These are phyloP conservation scores for Achaetomium macrosporum DNA, from an alignment of 2,329 filamentous ascomycete genomes.

Conservation along the genomic window DNA sequence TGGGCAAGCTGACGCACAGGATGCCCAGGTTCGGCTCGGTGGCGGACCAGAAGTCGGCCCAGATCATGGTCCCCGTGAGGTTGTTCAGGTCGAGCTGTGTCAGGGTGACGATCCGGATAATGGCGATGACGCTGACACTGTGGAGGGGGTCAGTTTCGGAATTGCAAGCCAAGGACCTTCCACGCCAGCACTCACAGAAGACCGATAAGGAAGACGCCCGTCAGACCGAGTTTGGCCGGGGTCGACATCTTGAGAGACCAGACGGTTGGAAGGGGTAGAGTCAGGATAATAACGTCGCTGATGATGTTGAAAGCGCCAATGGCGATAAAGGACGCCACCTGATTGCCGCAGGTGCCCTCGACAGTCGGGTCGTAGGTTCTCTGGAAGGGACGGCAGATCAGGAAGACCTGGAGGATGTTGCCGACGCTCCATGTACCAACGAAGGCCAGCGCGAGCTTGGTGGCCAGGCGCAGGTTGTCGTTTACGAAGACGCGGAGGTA, in stretches of 20 bases:
- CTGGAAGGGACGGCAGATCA: constrained; percentile 28
- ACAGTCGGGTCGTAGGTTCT: constrained; percentile 21
- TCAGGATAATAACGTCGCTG: constrained; percentile 35
- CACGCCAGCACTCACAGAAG: constrained; percentile 28
- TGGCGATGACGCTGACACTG: constrained; percentile 33
- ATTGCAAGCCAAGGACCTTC: too few relatives aligned
- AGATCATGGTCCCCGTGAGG: constrained; percentile 36
- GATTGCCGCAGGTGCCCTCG: constrained; percentile 29
- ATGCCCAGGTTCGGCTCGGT: constrained; percentile 38
- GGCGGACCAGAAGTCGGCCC: constrained; percentile 35
- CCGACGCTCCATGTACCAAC: constrained; percentile 25
- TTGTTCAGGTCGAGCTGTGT: constrained; percentile 33
- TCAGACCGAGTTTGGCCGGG: constrained; percentile 34
- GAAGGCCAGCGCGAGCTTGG: constrained; percentile 26
- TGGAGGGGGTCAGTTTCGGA: constrained; percentile 12
- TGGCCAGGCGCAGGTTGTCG: constrained; percentile 27
- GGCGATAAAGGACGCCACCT: constrained; percentile 33
- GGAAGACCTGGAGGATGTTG: constrained; percentile 26
- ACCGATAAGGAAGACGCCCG: constrained; percentile 32
- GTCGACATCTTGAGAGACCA: constrained; percentile 34
- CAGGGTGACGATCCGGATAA: constrained; percentile 36
- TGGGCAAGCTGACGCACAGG: constrained; percentile 38
- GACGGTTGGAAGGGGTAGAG: constrained; percentile 33
- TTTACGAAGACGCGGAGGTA: constrained; percentile 39
- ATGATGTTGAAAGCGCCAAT: constrained; percentile 35